Conservation (phyloP, 1,284 basidiomycete species). For the Ceratobasidium sp. region DNA sequence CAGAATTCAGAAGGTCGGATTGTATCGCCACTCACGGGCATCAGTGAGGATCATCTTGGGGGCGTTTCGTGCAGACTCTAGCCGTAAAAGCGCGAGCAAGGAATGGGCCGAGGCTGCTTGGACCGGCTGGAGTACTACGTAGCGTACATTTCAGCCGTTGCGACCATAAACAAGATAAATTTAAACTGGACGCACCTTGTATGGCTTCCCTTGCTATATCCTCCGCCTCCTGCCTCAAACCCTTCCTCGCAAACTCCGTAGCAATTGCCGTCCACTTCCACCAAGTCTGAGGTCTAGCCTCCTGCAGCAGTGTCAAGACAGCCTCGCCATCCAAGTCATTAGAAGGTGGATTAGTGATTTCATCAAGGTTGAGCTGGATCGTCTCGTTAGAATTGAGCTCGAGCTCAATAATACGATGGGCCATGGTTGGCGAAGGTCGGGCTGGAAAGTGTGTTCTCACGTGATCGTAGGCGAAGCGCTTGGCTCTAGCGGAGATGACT, state of each 20-base stretch:
- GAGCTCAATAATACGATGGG: slow-evolving; percentile 40
- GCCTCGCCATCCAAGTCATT: slow-evolving; percentile 54
- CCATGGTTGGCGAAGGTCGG: slow-evolving; percentile 30
- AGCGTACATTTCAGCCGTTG: slow-evolving; percentile 53
- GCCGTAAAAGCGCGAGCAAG: slow-evolving; percentile 84
- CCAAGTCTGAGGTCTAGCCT: slow-evolving; percentile 59
- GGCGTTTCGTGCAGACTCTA: slow-evolving; percentile 80
- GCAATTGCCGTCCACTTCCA: slow-evolving; percentile 54
- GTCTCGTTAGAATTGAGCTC: slow-evolving; percentile 45
- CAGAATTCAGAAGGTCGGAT: slow-evolving; percentile 17
- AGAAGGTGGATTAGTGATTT: slow-evolving; percentile 55
- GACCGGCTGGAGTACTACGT: slow-evolving; percentile 50
- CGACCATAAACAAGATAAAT: not conserved
- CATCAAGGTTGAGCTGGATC: slow-evolving; percentile 57
- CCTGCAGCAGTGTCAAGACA: slow-evolving; percentile 56
- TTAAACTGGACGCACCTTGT: slow-evolving; percentile 51
- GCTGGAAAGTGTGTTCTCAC: slow-evolving; percentile 21
- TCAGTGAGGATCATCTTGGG: slow-evolving; percentile 81
- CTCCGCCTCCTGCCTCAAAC: slow-evolving; percentile 54
- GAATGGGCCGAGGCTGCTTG: slow-evolving; percentile 71
- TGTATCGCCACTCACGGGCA: slow-evolving; percentile 69
- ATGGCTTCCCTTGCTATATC: slow-evolving; percentile 56
- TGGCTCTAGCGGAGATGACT: too few relatives aligned
- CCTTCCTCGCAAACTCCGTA: slow-evolving; percentile 57
- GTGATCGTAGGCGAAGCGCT: slow-evolving; percentile 12